A percentile compares a stretch with the other conserved stretches of the same genome.
phyloP scores from a whole-genome alignment of 2,329 filamentous ascomycete genomes.

The Fusarium sambucinum region DNA sequence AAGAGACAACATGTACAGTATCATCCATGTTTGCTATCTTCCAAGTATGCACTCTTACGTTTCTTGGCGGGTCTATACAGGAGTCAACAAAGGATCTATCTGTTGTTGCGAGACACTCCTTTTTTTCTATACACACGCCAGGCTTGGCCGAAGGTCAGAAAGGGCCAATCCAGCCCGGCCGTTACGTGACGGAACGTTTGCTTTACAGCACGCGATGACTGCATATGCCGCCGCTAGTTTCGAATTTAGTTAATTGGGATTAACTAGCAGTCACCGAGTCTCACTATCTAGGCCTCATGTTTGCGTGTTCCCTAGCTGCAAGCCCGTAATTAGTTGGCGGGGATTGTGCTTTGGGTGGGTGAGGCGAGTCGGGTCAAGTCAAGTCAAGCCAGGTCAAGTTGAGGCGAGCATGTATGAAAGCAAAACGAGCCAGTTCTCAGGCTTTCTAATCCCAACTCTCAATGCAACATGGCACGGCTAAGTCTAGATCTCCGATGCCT shows the following conservation, averaged over 20 bases:
- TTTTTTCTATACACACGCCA: constrained; percentile 30
- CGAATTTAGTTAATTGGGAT: constrained; percentile 4
- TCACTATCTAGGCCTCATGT: constrained; percentile 1
- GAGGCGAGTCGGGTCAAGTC: constrained; percentile 13
- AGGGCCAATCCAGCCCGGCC: constrained; percentile 1
- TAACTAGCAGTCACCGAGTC: constrained; percentile 7
- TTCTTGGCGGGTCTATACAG: constrained; percentile 25
- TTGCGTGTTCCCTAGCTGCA: constrained; percentile 1
- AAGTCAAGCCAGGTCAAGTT: background rate
- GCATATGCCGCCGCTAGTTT: constrained; percentile 31
- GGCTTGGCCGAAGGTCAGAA: background rate
- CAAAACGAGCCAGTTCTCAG: constrained; percentile 4
- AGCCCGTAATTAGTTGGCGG: constrained; percentile 5
- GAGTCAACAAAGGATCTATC: constrained; percentile 6
- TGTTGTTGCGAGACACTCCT: constrained; percentile 12
- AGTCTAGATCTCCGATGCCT: constrained; percentile 29
- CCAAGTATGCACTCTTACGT: constrained; percentile 28
- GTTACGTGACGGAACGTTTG: constrained; percentile 27
- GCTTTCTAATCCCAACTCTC: background rate
- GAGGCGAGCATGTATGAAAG: constrained; percentile 1
- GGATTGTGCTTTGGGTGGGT: background rate
- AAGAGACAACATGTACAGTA: constrained; percentile 39
- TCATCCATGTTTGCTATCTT: constrained; percentile 6
- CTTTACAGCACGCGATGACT: constrained; percentile 30
- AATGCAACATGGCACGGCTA: constrained; percentile 4